Percentiles rank a stretch among this genome's conserved stretches.
Conservation (phyloP, 164 flowering plant genomes). For the Piper longum region DNA sequence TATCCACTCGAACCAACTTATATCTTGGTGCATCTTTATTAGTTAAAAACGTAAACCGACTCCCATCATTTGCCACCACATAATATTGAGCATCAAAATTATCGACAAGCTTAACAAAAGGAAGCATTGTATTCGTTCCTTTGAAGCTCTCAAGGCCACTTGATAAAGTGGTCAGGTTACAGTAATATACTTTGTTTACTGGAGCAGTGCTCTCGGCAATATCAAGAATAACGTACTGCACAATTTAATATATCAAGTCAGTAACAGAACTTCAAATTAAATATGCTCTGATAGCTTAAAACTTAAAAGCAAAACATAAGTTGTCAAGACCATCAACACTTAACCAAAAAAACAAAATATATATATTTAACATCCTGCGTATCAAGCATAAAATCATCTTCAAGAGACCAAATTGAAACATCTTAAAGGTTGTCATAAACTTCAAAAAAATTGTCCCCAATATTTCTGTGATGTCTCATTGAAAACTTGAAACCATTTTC, state of each 20-base stretch:
- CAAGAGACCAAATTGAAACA: too few species aligned
- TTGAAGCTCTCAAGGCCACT: slow-evolving; percentile 58
- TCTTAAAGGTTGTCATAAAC: too few species aligned
- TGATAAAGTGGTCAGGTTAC: slow-evolving; percentile 63
- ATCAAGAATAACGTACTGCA: slow-evolving; percentile 68
- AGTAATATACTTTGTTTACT: slow-evolving; percentile 83
- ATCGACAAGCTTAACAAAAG: slow-evolving; percentile 80
- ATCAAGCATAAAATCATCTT: too few species aligned
- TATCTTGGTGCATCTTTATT: slow-evolving; percentile 91
- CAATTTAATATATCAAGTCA: neutral
- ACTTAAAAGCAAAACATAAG: neutral
- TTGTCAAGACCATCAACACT: too few species aligned
- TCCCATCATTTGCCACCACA: slow-evolving; percentile 70
- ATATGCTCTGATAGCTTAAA: too few species aligned
- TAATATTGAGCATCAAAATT: slow-evolving; percentile 65
- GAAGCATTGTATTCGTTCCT: slow-evolving; percentile 40
- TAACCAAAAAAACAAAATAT: too few species aligned
- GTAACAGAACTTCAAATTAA: neutral
- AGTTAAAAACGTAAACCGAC: slow-evolving; percentile 69
- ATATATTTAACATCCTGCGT: too few species aligned
- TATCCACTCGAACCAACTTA: slow-evolving; percentile 75
- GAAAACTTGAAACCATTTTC: too few species aligned
- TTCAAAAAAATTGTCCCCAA: too few species aligned
- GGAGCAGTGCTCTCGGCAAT: slow-evolving; percentile 65
- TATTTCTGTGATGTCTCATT: too few species aligned